Percentiles rank a stretch among this genome's conserved stretches.
Conservation (phyloP, 2,329 filamentous ascomycete species). For the Sarocladium brachiariae region DNA sequence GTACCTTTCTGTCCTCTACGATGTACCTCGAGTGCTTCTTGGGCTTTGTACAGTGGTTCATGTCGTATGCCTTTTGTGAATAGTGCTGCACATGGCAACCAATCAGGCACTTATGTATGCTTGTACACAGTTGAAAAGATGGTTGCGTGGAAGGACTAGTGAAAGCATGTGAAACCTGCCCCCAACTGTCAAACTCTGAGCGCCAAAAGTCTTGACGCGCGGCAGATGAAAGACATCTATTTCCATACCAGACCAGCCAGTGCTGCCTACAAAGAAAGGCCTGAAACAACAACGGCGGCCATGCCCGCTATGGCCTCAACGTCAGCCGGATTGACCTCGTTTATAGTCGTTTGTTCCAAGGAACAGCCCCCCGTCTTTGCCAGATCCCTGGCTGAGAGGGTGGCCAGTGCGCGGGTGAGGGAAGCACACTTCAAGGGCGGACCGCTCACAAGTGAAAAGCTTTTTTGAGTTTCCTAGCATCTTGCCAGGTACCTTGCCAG, state of each 20-base stretch:
- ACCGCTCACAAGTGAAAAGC: slow-evolving; percentile 9
- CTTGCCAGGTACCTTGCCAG: neutral
- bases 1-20: neutral
- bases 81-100: neutral
- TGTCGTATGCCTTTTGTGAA: neutral
- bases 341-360: neutral
- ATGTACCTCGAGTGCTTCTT: neutral
- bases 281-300: slow-evolving; percentile 3
- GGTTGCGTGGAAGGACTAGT: neutral
- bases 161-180: neutral
- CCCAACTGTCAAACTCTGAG: neutral
- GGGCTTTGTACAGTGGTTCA: no score
- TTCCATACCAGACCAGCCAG: neutral
- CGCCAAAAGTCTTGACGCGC: neutral
- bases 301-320: neutral
- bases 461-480: neutral
- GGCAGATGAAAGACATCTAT: neutral
- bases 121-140: no score
- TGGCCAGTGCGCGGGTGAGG: neutral
- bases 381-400: neutral
- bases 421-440: neutral
- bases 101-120: neutral
- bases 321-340: neutral
- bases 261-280: neutral
- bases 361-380: neutral